Evolutionary conservation across 2,329 filamentous ascomycete genomes (phyloP).

Genomic region (Stagonosporopsis rhizophila): DNA sequence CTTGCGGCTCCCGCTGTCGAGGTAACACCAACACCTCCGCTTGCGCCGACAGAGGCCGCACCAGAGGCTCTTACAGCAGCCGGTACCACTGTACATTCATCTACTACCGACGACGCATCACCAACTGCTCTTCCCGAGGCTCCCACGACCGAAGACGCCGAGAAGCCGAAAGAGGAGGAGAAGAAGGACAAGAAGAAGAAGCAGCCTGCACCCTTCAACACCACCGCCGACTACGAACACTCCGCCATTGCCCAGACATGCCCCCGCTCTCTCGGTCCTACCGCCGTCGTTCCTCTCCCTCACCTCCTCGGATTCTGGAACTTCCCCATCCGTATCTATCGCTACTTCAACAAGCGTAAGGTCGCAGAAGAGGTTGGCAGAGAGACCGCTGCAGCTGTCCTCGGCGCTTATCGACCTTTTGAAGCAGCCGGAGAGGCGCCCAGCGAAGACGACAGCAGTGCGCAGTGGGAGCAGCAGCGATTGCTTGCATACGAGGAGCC

Average conservation of each 20-base stretch:
- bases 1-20: constrained; percentile 21
- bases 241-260: constrained; percentile 69
- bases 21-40: constrained; percentile 12
- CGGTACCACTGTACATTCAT: constrained; percentile 19
- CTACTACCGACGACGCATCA: constrained; percentile 45
- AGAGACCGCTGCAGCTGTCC: constrained; percentile 84
- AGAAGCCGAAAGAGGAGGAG: constrained; percentile 47
- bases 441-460: constrained; percentile 42
- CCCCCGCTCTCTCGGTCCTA: constrained; percentile 76
- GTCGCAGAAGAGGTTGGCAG: constrained; percentile 89
- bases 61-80: constrained; percentile 20
- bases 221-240: constrained; percentile 75
- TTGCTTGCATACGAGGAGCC: constrained; percentile 74
- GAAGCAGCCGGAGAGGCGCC: constrained; percentile 34
- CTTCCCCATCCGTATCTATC: constrained; percentile 83
- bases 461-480: constrained; percentile 66
- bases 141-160: constrained; percentile 34
- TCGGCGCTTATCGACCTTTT: constrained; percentile 63
- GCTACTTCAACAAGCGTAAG: constrained; percentile 83
- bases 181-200: constrained; percentile 58
- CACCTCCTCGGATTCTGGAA: constrained; percentile 93
- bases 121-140: constrained; percentile 38
- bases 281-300: constrained; percentile 76
- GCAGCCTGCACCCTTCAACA: constrained; percentile 74
- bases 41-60: constrained; percentile 20